Evolutionary conservation across 1,284 basidiomycete species (phyloP), one percentile per base, ranked within the genome.

Genomic region (Garcileccinum viscosum): DNA sequence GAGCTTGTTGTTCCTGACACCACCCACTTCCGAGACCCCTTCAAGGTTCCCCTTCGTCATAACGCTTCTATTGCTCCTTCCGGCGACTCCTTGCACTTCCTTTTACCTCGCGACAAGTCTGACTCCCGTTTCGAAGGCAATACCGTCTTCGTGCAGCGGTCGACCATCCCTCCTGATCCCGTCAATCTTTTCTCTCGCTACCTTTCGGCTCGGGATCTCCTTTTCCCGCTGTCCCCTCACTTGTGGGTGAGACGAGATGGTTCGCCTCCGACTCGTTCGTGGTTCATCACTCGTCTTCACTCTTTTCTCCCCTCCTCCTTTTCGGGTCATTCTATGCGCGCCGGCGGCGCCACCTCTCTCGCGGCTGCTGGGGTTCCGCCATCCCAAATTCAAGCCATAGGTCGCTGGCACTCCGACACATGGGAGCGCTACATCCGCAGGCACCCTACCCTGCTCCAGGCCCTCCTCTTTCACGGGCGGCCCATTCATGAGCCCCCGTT

Each of bases 381-480:
- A 2, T 40, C 56, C 0, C 44, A 68, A 1, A 72, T 72, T n/a
- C 65, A 65, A 33, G 69, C 67, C 15, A 61, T 70, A 9, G 66
- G 70, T 1, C 17, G 35, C 1, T 67, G 69, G 70, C 35, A 7
- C 3, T 70, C 63, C 6, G 11, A 3, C 35, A 38, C 66, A 1
- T 71, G 63, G 33, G 61, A 71, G 60, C 4, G 24, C 24, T 70
- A 67, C 22, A 40, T 70, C 8, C 19, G 44, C n/a, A 15, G 22
- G 8, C 53, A 71, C 12, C 63, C 70, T 1, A 66, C 53, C 2
- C 14, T 71, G 2, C 30, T 71, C 0, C 69, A 70, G 33, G 64
- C 68, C 15, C 1, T 71, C 0, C n/a, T 71, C 3, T 69, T 66
- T 14, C 30, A 64, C 17, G 59, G 70, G 0, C 4, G 19, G 2